Conservation (phyloP, 2,329 filamentous ascomycete genomes). For the Trichoderma sp. region DNA sequence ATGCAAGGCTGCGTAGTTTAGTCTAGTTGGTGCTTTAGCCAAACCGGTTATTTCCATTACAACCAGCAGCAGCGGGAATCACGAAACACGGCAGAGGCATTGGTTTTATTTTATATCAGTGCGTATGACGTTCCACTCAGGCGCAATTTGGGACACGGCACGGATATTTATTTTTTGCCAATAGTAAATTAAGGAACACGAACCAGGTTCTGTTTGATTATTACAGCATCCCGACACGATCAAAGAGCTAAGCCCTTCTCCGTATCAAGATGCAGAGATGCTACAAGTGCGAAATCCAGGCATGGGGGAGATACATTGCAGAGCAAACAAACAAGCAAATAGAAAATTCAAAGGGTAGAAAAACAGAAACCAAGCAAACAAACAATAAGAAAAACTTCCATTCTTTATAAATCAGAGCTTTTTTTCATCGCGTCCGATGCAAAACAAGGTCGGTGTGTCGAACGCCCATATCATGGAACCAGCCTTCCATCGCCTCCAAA, state of each 20-base stretch:
- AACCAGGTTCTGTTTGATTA: not conserved
- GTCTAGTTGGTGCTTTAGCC: no score
- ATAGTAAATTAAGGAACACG: not conserved
- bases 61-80: not conserved
- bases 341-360: not conserved
- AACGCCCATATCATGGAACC: constrained; percentile 96
- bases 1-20: not conserved
- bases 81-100: not conserved
- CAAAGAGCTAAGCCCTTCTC: not conserved
- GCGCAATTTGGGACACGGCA: not conserved
- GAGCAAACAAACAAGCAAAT: not conserved
- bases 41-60: not conserved
- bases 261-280: not conserved
- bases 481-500: constrained; percentile 60
- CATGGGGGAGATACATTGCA: not conserved
- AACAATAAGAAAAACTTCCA: constrained; percentile 30
- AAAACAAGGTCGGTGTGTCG: constrained; percentile 98
- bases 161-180: not conserved
- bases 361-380: constrained; percentile 12
- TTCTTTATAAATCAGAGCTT: constrained; percentile 79
- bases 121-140: not conserved
- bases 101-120: not conserved
- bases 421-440: constrained; percentile 91
- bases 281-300: not conserved
- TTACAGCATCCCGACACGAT: not conserved